A percentile compares a stretch with the other conserved stretches of the same genome.
phyloP scores from a whole-genome alignment of 257 asterid species.

The Salvia hispanica region DNA sequence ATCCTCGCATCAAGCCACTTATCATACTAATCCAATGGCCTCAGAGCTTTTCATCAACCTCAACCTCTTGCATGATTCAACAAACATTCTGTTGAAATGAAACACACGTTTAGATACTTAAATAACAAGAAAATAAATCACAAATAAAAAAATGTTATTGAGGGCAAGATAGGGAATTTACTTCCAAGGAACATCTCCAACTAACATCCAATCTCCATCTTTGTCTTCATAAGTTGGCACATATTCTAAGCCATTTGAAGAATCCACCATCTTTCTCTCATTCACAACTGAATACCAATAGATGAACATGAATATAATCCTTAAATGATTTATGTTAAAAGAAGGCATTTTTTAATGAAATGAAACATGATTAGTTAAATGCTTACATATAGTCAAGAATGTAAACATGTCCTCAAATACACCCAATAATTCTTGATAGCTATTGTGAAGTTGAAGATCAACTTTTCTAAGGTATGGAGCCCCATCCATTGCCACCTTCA shows the following conservation, averaged over 20 bases:
- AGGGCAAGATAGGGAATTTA: constrained; percentile 24
- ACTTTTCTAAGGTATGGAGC: constrained; percentile 73
- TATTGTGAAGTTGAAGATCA: constrained; percentile 52
- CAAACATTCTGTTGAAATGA: constrained; percentile 59
- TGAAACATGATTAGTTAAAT: not conserved
- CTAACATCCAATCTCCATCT: constrained; percentile 80
- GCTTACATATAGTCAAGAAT: constrained; percentile 59
- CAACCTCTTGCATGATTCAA: constrained; percentile 63
- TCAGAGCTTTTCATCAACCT: constrained; percentile 66
- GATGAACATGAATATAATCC: not conserved
- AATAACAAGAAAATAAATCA: not conserved
- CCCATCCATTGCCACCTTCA: constrained; percentile 84
- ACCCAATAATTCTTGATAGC: constrained; percentile 54
- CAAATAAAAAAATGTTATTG: not conserved
- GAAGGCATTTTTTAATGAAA: not conserved
- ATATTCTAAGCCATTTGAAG: constrained; percentile 50
- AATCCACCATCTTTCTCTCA: constrained; percentile 51
- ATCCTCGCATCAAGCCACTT: not conserved
- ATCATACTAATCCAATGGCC: constrained; percentile 33
- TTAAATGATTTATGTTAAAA: not conserved
- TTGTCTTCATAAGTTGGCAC: constrained; percentile 69
- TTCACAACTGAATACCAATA: constrained; percentile 32
- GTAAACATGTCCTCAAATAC: constrained; percentile 64
- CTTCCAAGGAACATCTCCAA: constrained; percentile 82
- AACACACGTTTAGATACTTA: constrained; percentile 7